Percentiles rank a stretch among this genome's conserved stretches.
Evolutionary conservation across 2,329 filamentous ascomycete species (phyloP).

Genomic region (Nothophoma quercina): DNA sequence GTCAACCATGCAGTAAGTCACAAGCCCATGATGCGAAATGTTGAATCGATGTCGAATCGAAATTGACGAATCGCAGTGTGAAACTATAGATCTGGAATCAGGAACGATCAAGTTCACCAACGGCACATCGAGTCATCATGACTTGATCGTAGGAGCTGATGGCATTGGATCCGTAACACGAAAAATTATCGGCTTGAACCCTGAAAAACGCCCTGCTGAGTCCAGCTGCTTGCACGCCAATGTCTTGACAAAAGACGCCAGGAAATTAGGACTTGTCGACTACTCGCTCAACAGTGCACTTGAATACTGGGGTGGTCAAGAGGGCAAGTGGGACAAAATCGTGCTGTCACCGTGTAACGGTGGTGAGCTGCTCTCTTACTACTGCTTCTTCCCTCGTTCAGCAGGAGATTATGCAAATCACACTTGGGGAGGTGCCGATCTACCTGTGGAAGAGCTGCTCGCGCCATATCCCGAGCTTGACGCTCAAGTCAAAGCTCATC

Average conservation of each 20-base stretch:
- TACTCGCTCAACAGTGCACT: slow-evolving; percentile 67
- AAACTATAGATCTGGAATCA: slow-evolving; percentile 25
- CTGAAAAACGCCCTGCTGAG: slow-evolving; percentile 65
- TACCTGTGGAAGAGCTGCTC: slow-evolving; percentile 65
- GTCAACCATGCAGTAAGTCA: slow-evolving; percentile 63
- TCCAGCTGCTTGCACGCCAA: slow-evolving; percentile 71
- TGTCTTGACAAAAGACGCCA: slow-evolving; percentile 67
- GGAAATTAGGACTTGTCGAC: slow-evolving; percentile 66
- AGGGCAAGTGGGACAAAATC: slow-evolving; percentile 70
- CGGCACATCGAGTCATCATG: slow-evolving; percentile 59
- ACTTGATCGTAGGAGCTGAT: slow-evolving; percentile 70
- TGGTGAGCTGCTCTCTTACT: slow-evolving; percentile 70
- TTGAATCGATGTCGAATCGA: too few species aligned
- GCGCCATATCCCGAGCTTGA: slow-evolving; percentile 68
- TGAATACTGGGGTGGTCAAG: slow-evolving; percentile 74
- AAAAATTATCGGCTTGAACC: slow-evolving; percentile 64
- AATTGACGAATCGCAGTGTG: too few species aligned
- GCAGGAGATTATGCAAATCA: slow-evolving; percentile 68
- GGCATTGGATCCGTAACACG: slow-evolving; percentile 72
- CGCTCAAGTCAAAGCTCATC: slow-evolving; percentile 62
- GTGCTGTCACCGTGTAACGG: slow-evolving; percentile 73
- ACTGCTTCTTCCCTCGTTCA: slow-evolving; percentile 71
- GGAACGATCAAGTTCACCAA: slow-evolving; percentile 54
- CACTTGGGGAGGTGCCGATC: slow-evolving; percentile 63
- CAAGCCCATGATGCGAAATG: too few species aligned